Conservation (phyloP, 2,329 filamentous ascomycete species). For the Ophiostoma ulmi region DNA sequence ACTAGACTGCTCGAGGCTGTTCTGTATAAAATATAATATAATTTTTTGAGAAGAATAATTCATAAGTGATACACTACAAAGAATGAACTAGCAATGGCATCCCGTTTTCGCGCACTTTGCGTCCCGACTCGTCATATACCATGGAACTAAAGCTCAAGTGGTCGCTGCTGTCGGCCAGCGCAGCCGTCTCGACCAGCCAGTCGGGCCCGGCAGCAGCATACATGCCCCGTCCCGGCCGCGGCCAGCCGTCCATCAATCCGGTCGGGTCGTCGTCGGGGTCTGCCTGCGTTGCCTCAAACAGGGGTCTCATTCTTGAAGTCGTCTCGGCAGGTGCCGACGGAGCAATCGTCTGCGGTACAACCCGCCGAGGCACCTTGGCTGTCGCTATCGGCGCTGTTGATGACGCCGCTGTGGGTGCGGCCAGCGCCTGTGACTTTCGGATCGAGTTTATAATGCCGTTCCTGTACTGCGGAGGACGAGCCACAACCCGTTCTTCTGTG, state of each 20-base stretch:
- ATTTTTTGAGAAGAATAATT: not conserved
- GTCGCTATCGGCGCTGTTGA: not conserved
- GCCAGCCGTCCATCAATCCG: constrained; percentile 26
- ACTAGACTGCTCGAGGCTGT: not conserved
- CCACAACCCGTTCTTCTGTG: not conserved
- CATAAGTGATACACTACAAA: not conserved
- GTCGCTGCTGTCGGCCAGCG: constrained; percentile 34
- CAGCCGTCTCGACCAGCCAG: constrained; percentile 30
- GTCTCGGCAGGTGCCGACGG: not conserved
- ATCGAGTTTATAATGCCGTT: constrained; percentile 23
- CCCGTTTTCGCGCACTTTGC: constrained; percentile 21
- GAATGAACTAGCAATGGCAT: constrained; percentile 9
- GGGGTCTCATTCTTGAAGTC: not conserved
- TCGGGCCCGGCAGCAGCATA: constrained; percentile 32
- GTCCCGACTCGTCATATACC: constrained; percentile 35
- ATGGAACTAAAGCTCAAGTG: constrained; percentile 36
- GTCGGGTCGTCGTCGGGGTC: constrained; percentile 28
- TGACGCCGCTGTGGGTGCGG: not conserved
- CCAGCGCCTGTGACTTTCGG: constrained; percentile 13
- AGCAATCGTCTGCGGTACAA: not conserved
- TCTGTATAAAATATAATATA: not conserved
- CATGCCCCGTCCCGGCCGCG: constrained; percentile 27
- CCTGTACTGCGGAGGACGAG: constrained; percentile 16
- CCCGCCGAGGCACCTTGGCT: not conserved
- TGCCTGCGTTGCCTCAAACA: constrained; percentile 28